These are phyloP conservation scores for Termitomyces sp. DNA, from an alignment of 768 basidiomycete genomes.

Conservation along the genomic window DNA sequence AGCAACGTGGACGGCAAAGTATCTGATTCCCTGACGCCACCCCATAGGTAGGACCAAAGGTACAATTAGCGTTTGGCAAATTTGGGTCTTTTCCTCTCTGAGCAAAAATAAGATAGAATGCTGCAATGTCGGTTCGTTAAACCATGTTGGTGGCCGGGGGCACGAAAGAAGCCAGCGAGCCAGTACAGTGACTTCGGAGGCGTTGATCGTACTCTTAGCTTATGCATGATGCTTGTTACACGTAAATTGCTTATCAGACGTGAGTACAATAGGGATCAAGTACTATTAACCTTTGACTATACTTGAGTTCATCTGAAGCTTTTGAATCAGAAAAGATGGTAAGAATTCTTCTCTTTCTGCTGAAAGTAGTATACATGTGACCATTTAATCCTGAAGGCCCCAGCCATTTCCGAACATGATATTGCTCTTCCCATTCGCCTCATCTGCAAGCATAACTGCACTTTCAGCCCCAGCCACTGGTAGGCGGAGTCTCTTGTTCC, in stretches of 20 bases:
- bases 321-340: neutral
- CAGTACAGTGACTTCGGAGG: neutral
- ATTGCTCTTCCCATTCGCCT: slow-evolving; percentile 30
- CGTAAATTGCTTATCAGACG: neutral
- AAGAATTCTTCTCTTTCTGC: neutral
- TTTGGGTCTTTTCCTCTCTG: neutral
- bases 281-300: neutral
- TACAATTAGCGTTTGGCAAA: neutral
- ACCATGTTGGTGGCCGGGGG: neutral
- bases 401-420: slow-evolving; percentile 31
- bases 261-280: too few relatives aligned
- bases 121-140: neutral
- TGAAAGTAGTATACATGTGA: neutral
- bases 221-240: too few relatives aligned
- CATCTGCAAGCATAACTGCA: slow-evolving; percentile 30
- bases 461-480: slow-evolving; percentile 32
- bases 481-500: slow-evolving; percentile 22
- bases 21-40: slow-evolving; percentile 5
- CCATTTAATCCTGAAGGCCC: slow-evolving; percentile 17
- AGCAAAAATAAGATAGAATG: neutral
- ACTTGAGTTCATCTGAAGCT: neutral
- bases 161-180: neutral
- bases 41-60: neutral
- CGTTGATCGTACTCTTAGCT: neutral
- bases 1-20: neutral